phyloP scores from a whole-genome alignment of 371 early-diverging fungal species.

The Mortierella sp. region DNA sequence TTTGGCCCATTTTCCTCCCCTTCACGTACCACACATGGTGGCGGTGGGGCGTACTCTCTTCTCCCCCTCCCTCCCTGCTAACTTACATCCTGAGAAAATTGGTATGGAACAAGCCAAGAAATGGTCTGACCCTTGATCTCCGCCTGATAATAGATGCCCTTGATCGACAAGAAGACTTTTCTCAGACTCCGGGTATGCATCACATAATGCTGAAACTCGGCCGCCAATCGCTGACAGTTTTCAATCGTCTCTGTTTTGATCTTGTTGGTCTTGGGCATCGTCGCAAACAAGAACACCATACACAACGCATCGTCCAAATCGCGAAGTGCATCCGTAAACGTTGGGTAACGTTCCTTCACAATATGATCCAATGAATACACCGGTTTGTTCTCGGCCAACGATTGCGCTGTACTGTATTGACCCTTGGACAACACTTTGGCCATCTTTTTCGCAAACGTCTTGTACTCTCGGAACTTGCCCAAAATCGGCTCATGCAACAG shows the following conservation, averaged over 20 bases:
- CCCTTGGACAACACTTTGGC: constrained; percentile 85
- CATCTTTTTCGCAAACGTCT: constrained; percentile 85
- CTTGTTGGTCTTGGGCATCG: constrained; percentile 81
- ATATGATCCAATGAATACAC: constrained; percentile 90
- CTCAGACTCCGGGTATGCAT: constrained; percentile 80
- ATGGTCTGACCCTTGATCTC: constrained; percentile 93
- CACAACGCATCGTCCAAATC: constrained; percentile 97
- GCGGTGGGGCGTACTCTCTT: no score
- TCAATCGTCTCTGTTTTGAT: constrained; percentile 71
- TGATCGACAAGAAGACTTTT: constrained; percentile 95
- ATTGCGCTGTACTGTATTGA: constrained; percentile 80
- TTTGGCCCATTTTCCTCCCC: no score
- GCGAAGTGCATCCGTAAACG: constrained; percentile 93
- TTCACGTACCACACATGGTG: no score
- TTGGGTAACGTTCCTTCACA: constrained; percentile 96
- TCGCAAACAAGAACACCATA: constrained; percentile 93
- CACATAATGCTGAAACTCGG: constrained; percentile 94
- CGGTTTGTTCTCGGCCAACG: constrained; percentile 80
- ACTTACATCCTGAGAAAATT: constrained; percentile 85
- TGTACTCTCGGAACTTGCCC: constrained; percentile 90
- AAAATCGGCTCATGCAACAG: constrained; percentile 93
- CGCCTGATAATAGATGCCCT: constrained; percentile 98
- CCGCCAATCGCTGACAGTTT: constrained; percentile 82
- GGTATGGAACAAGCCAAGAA: constrained; percentile 96
- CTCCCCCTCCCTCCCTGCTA: no score